phyloP scores from a whole-genome alignment of 1,284 basidiomycete species.

The Vanrija sp. region DNA sequence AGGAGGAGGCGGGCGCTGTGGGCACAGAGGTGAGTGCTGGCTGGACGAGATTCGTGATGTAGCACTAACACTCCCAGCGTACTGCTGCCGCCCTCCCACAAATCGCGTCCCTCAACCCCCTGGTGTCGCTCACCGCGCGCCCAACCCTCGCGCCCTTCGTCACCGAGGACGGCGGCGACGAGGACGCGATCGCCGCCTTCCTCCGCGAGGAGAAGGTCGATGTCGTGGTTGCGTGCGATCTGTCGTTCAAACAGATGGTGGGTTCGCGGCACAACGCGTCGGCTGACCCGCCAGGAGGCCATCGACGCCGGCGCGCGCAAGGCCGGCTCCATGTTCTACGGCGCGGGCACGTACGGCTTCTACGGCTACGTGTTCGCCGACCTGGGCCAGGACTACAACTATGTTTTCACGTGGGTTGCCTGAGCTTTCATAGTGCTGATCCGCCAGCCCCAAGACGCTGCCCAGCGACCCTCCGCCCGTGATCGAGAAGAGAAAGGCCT shows the following conservation, averaged over 20 bases:
- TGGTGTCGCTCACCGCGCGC: constrained; percentile 72
- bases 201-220: constrained; percentile 61
- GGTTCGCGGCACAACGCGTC: constrained; percentile 40
- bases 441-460: neutral
- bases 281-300: constrained; percentile 56
- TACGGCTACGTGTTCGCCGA: constrained; percentile 93
- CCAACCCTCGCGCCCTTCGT: constrained; percentile 53
- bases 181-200: constrained; percentile 58
- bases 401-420: constrained; percentile 66
- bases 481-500: constrained; percentile 60
- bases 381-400: constrained; percentile 71
- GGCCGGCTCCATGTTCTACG: constrained; percentile 74
- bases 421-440: neutral
- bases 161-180: constrained; percentile 43
- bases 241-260: constrained; percentile 64
- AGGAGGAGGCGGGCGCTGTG: constrained; percentile 73
- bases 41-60: neutral
- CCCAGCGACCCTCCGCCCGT: constrained; percentile 50
- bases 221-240: constrained; percentile 78
- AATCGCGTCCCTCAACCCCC: constrained; percentile 85
- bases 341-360: constrained; percentile 83
- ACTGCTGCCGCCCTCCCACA: constrained; percentile 76
- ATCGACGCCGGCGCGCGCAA: constrained; percentile 73
- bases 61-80: constrained; percentile 55
- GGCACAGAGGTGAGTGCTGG: constrained; percentile 67